phyloP scores from a whole-genome alignment of 257 asterid genomes.

The Nicotiana sylvestris region DNA sequence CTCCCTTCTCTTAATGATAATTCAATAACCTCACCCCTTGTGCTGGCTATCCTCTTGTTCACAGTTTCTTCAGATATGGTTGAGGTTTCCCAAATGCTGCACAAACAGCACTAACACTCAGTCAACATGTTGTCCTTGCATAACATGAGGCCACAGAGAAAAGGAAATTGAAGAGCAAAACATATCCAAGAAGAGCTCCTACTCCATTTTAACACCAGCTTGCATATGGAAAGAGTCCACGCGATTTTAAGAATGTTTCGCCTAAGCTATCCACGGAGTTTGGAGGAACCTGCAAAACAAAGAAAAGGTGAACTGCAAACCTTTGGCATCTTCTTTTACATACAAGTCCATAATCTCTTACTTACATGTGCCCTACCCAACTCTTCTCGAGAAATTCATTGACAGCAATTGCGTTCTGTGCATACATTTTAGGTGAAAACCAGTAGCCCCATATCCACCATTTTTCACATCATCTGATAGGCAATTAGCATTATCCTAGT shows the following conservation, averaged over 20 bases:
- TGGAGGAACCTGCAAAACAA: constrained; percentile 35
- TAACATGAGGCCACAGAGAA: constrained; percentile 26
- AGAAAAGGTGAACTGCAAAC: neutral
- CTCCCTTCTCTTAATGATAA: constrained; percentile 18
- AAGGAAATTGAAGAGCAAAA: constrained; percentile 50
- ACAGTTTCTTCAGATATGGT: constrained; percentile 34
- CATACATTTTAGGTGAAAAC: constrained; percentile 31
- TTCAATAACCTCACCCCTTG: constrained; percentile 28
- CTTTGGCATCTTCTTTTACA: neutral
- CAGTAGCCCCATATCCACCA: constrained; percentile 33
- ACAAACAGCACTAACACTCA: neutral
- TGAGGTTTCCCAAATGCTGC: constrained; percentile 46
- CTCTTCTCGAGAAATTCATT: constrained; percentile 30
- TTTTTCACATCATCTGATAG: constrained; percentile 14
- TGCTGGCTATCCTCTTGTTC: constrained; percentile 34
- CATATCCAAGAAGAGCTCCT: constrained; percentile 53
- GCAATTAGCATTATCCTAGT: neutral
- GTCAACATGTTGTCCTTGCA: neutral
- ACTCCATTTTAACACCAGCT: constrained; percentile 74
- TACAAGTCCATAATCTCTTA: neutral
- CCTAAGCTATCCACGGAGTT: constrained; percentile 50
- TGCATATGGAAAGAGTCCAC: constrained; percentile 48
- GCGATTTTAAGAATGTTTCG: constrained; percentile 33
- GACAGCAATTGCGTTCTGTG: constrained; percentile 26
- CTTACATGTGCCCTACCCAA: constrained; percentile 20